Base-by-base conservation (phyloP, 2,329 filamentous ascomycete species). In the Monilinia fructicola region DNA sequence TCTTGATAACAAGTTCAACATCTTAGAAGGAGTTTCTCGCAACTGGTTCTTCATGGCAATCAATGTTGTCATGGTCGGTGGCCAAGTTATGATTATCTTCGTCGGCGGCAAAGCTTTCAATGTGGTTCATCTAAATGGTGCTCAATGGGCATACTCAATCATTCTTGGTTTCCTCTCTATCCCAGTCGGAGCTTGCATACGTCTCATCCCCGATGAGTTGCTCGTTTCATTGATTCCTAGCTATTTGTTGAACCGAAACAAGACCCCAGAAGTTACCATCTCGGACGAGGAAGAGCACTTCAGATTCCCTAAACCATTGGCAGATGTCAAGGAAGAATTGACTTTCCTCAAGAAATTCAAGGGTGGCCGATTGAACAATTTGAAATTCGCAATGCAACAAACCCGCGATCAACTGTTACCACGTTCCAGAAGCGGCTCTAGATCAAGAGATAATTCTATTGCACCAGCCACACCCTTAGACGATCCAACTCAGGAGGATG, bases 1-100 rank as follows among this genome's bases (percentile, higher is more conserved):
- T 16, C 83, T 98, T 65, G 94, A 98, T 78, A 98, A 98, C 79
- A 86, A 88, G 65, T 93, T 97, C 83, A 98, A 98, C 79, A 93
- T 98, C 69, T 94, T 98, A 69, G 94, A 97, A 76, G 92, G 92
- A 65, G 85, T 98, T 67, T 84, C 84, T 35, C 86, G 86, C 76
- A 98, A 98, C 78, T 90, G 84, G 80, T 96, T 96, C 83, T 98
- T 98, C 81, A 85, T 96, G 48, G 85, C 80, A 50, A 97, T 98
- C 78, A 93, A 93, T 79, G 75, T 83, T 68, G 83, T 96, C 77
- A 97, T 98, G 90, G 87, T 94, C 71, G 93, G 87, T 70, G 92
- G 91, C 28, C 94, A 98, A 77, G 82, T 95, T 35, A 84, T 97
- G 78, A 98, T 98, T 76, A 85, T 97, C 73, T 95, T 91, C 74